These are phyloP conservation scores for Tephrocybe sp. DNA, from an alignment of 768 basidiomycete genomes.

Conservation along the genomic window DNA sequence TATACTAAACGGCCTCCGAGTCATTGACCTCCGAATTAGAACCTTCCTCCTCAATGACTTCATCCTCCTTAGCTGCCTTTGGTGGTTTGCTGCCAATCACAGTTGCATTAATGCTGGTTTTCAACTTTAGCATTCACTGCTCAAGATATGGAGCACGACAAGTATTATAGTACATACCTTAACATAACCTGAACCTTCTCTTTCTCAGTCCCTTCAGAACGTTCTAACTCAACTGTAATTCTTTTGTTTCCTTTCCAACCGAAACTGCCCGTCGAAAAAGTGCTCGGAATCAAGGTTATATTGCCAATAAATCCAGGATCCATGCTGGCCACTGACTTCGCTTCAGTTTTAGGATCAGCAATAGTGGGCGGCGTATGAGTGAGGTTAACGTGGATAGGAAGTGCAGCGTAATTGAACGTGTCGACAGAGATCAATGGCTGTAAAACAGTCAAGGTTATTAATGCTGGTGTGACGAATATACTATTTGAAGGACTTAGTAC, in stretches of 20 bases:
- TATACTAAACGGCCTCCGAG: no score
- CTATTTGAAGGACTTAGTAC: conserved; percentile 27
- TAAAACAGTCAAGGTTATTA: not conserved
- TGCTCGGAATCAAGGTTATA: conserved; percentile 51
- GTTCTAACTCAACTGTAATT: conserved; percentile 60
- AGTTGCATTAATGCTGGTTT: conserved; percentile 67
- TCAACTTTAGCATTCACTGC: not conserved
- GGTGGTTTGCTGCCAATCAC: conserved; percentile 68
- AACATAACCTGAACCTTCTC: conserved; percentile 74
- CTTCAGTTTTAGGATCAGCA: conserved; percentile 33
- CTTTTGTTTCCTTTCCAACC: conserved; percentile 83
- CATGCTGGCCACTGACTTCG: conserved; percentile 27
- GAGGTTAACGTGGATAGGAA: conserved; percentile 63
- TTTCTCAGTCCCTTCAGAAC: conserved; percentile 44
- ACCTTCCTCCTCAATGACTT: conserved; percentile 26
- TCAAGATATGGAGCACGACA: not conserved
- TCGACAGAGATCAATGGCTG: conserved; percentile 47
- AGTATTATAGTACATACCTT: conserved; percentile 45
- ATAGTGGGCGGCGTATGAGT: conserved; percentile 54
- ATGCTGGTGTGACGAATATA: conserved; percentile 4
- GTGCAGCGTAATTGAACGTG: conserved; percentile 60
- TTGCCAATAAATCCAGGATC: conserved; percentile 65
- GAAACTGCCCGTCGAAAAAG: conserved; percentile 74
- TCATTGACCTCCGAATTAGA: conserved; percentile 18
- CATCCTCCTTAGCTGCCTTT: conserved; percentile 33